Conservation (phyloP, 139 green algal genomes). For the Chlamydomonas eustigma region DNA sequence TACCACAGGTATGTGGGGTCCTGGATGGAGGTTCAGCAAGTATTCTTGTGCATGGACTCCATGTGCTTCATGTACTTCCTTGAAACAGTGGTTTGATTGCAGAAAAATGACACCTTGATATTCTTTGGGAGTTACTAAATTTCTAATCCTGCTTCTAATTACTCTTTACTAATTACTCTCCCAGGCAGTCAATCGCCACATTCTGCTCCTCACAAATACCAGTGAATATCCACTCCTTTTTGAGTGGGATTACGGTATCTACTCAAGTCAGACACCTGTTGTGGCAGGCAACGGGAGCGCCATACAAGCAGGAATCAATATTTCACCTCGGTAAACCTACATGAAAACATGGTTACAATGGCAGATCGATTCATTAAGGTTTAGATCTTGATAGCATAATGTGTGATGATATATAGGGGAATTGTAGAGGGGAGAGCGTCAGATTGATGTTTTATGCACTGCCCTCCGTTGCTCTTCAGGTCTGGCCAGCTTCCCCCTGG, state of each 20-base stretch:
- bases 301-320: neutral
- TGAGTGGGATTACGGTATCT: conserved; percentile 28
- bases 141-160: too few species aligned
- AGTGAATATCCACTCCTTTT: conserved; percentile 34
- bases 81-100: too few species aligned
- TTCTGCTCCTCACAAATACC: conserved; percentile 43
- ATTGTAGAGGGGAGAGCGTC: too few species aligned
- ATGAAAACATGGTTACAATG: too few species aligned
- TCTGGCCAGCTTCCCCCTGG: conserved; percentile 26
- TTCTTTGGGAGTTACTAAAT: too few species aligned
- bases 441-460: neutral
- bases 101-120: too few species aligned
- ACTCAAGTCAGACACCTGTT: conserved; percentile 1
- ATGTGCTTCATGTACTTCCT: too few species aligned
- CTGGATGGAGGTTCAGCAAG: too few species aligned
- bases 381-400: too few species aligned
- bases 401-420: too few species aligned
- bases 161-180: neutral
- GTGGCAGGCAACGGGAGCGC: neutral
- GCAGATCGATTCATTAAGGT: too few species aligned
- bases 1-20: conserved; percentile 7
- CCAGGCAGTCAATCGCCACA: conserved; percentile 25
- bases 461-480: neutral
- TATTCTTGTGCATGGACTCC: too few species aligned
- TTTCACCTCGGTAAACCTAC: neutral